These are phyloP conservation scores for Leptographium flavum DNA, from an alignment of 2,329 filamentous ascomycete species.

Conservation along the genomic window DNA sequence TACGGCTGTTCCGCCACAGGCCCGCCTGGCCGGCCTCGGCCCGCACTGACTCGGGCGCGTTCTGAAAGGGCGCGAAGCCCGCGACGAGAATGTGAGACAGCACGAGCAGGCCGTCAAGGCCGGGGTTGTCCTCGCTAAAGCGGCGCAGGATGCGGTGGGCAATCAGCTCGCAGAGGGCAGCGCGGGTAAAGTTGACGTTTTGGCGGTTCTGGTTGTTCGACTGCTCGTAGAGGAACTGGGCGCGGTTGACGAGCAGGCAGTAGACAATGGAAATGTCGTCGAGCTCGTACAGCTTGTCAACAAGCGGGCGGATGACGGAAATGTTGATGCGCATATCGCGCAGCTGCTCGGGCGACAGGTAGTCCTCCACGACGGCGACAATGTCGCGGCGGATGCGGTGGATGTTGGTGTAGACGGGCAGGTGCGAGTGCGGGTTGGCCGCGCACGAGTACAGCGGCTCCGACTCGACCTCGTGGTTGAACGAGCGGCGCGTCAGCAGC, in stretches of 20 bases:
- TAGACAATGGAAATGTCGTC: conserved; percentile 74
- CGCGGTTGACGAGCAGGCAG: conserved; percentile 68
- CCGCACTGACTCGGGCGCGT: conserved; percentile 54
- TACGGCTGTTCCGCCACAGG: conserved; percentile 37
- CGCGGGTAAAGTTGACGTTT: conserved; percentile 66
- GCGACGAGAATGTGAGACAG: conserved; percentile 70
- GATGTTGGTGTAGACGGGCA: conserved; percentile 67
- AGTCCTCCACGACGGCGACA: conserved; percentile 46
- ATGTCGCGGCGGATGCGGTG: conserved; percentile 56
- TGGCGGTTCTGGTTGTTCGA: conserved; percentile 61
- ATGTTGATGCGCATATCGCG: conserved; percentile 72
- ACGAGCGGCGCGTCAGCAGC: conserved; percentile 17
- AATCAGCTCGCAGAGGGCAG: conserved; percentile 66
- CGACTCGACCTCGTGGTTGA: conserved; percentile 22
- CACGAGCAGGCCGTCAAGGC: conserved; percentile 54
- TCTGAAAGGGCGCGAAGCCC: conserved; percentile 76
- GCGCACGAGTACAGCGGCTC: conserved; percentile 37
- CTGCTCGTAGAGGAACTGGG: conserved; percentile 68
- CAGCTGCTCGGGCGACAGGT: conserved; percentile 58
- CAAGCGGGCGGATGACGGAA: conserved; percentile 62
- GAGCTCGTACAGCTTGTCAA: conserved; percentile 69
- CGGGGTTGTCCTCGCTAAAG: conserved; percentile 65
- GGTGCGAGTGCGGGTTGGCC: conserved; percentile 42
- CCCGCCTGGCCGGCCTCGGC: conserved; percentile 33
- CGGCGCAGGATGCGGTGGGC: conserved; percentile 64